Evolutionary conservation across 140 eudicot genomes (phyloP).

Genomic region (Bidens hawaiensis): DNA sequence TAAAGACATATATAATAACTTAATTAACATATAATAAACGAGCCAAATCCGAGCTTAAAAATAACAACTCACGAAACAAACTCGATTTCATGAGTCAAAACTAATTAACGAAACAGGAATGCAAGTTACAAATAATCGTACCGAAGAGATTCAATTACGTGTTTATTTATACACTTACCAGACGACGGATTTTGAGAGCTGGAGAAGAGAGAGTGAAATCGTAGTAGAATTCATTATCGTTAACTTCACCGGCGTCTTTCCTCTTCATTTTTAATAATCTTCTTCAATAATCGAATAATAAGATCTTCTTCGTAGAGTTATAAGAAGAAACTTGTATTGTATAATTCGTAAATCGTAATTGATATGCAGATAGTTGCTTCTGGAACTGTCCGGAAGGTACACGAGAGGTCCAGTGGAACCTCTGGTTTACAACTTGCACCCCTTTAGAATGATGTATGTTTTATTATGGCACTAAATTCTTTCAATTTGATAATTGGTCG

Average conservation of each 20-base stretch:
- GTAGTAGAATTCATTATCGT: constrained; percentile 45
- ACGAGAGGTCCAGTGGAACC: background rate
- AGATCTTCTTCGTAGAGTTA: too few species aligned
- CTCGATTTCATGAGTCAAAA: too few species aligned
- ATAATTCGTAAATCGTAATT: background rate
- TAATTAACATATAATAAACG: too few species aligned
- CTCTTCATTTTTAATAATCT: constrained; percentile 37
- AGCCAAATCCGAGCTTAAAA: too few species aligned
- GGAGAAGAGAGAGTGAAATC: constrained; percentile 67
- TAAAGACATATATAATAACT: too few species aligned
- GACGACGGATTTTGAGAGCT: constrained; percentile 51
- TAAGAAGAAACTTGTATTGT: too few species aligned
- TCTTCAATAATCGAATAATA: too few species aligned
- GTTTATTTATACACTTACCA: constrained; percentile 3
- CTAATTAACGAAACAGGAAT: too few species aligned
- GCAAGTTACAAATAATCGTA: too few species aligned
- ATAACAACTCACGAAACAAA: too few species aligned
- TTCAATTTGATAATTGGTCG: too few species aligned
- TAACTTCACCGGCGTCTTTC: constrained; percentile 45
- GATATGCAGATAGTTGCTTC: background rate
- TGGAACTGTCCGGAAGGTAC: constrained; percentile 10
- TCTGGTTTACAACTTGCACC: background rate
- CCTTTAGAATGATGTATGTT: background rate
- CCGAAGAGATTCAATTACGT: background rate
- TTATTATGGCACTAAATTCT: too few species aligned